Percentiles rank a stretch among this genome's conserved stretches.
Evolutionary conservation across 2,329 filamentous ascomycete genomes (phyloP).

Genomic region (Apiospora marii): DNA sequence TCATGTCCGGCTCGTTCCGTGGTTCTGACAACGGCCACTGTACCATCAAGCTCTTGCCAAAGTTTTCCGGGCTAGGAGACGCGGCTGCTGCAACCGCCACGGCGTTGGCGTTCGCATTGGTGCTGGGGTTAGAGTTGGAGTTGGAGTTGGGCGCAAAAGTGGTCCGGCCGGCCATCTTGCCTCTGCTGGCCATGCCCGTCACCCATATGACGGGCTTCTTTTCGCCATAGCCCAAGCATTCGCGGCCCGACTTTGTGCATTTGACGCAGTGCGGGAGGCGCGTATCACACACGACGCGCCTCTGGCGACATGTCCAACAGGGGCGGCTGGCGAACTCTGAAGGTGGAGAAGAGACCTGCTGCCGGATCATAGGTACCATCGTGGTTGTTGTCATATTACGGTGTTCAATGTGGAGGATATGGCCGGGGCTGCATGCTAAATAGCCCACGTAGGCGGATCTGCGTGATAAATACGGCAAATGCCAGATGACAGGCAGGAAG

Average conservation of each 20-base stretch:
- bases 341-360: not conserved
- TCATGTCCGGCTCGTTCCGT: conserved; percentile 4
- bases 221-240: conserved; percentile 26
- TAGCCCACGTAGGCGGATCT: not conserved
- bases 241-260: conserved; percentile 25
- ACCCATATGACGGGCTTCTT: conserved; percentile 28
- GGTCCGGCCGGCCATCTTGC: conserved; percentile 26
- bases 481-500: not conserved
- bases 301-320: conserved; percentile 30
- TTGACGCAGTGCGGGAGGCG: conserved; percentile 29
- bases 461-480: not conserved
- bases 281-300: conserved; percentile 29
- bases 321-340: conserved; percentile 21
- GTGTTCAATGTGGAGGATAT: not conserved
- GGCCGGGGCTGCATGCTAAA: not conserved
- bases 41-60: not conserved
- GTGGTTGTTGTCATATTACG: not conserved
- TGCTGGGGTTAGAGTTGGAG: no score
- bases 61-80: not conserved
- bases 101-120: not conserved
- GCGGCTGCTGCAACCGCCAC: not conserved
- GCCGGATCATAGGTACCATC: not conserved
- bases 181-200: conserved; percentile 25
- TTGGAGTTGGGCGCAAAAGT: conserved; percentile 15
- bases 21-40: not conserved